Percentiles rank a stretch among this genome's conserved stretches.
phyloP scores from a whole-genome alignment of 441 rosid species.

The Melastoma candidum region DNA sequence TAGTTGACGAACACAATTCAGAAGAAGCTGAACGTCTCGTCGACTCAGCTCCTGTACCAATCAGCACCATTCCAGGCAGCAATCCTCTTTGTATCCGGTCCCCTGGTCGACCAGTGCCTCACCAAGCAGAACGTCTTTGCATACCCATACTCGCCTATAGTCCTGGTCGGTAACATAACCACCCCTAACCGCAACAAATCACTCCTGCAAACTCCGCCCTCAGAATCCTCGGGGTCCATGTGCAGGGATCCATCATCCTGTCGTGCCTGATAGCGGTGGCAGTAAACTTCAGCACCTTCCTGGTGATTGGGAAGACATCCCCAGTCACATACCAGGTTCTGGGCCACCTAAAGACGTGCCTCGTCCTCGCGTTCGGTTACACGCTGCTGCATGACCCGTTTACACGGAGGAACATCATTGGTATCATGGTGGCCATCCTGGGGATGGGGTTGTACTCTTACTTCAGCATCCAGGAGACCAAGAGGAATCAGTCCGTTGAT shows the following conservation, averaged over 20 bases:
- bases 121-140: conserved; percentile 34
- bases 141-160: conserved; percentile 58
- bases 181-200: not conserved
- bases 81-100: no score
- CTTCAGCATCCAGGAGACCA: conserved; percentile 68
- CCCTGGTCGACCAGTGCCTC: no score
- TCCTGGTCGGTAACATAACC: conserved; percentile 35
- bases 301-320: no score
- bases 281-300: conserved; percentile 62
- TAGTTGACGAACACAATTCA: conserved; percentile 96
- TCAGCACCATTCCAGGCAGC: no score
- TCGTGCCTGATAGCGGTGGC: conserved; percentile 87
- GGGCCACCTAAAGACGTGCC: no score
- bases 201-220: not conserved
- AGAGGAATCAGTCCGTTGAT: conserved; percentile 55
- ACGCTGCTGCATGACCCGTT: conserved; percentile 57
- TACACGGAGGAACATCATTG: conserved; percentile 66
- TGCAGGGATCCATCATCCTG: conserved; percentile 71
- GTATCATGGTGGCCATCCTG: conserved; percentile 67
- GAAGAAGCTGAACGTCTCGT: conserved; percentile 65
- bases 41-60: no score
- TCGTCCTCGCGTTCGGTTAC: no score
- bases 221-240: not conserved
- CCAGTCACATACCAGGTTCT: no score
- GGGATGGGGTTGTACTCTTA: conserved; percentile 92